A percentile compares a stretch with the other conserved stretches of the same genome.
Conservation (phyloP, 1,284 basidiomycete genomes). For the Spongispora temasekensis region DNA sequence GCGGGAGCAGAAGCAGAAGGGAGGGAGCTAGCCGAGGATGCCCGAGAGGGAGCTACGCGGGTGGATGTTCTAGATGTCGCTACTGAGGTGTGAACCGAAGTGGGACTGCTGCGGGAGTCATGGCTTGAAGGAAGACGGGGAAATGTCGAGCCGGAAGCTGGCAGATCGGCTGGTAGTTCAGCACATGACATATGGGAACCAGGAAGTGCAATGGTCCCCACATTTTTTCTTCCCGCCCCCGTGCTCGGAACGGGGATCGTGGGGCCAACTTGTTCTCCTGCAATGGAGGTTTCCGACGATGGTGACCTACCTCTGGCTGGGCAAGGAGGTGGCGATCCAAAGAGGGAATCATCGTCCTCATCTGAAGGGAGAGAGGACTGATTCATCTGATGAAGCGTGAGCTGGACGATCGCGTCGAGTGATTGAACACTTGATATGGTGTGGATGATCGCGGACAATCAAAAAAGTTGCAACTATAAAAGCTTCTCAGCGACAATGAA, state of each 20-base stretch:
- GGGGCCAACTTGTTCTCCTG: slow-evolving; percentile 5
- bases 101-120: neutral
- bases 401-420: slow-evolving; percentile 11
- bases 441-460: slow-evolving; percentile 10
- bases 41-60: slow-evolving; percentile 3
- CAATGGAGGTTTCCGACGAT: slow-evolving; percentile 54
- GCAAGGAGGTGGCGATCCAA: slow-evolving; percentile 76
- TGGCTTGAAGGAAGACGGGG: slow-evolving; percentile 16
- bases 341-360: slow-evolving; percentile 69
- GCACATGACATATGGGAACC: slow-evolving; percentile 78
- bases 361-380: slow-evolving; percentile 18
- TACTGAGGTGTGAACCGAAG: slow-evolving; percentile 4
- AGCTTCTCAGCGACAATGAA: no score
- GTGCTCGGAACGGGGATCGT: slow-evolving; percentile 19
- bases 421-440: slow-evolving; percentile 17
- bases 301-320: slow-evolving; percentile 75
- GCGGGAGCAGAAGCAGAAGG: slow-evolving; percentile 6
- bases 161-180: slow-evolving; percentile 76
- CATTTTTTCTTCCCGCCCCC: slow-evolving; percentile 63
- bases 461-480: no score
- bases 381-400: slow-evolving; percentile 26
- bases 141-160: slow-evolving; percentile 49
- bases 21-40: slow-evolving; percentile 15
- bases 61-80: slow-evolving; percentile 17
- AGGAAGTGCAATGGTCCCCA: slow-evolving; percentile 95